Conservation (phyloP, 1,139 yeast species). For the Pneumocystis canis region DNA sequence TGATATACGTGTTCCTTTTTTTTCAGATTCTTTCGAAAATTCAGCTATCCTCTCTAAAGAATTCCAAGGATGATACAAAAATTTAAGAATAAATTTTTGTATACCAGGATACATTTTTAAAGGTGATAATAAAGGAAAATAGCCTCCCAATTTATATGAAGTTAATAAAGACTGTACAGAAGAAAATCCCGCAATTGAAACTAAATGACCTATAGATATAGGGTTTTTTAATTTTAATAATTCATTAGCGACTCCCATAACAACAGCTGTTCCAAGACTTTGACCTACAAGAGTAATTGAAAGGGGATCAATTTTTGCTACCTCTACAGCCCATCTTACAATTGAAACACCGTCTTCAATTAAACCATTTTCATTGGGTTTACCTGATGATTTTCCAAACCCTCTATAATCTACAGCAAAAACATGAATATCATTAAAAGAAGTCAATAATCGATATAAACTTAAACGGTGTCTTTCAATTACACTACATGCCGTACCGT, state of each 20-base stretch:
- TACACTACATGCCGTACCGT: conserved; percentile 11
- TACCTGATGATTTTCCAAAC: conserved; percentile 10
- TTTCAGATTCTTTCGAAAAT: neutral
- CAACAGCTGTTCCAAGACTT: conserved; percentile 12
- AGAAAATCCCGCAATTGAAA: conserved; percentile 11
- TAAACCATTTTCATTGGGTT: conserved; percentile 8
- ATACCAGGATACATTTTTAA: conserved; percentile 8
- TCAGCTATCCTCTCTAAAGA: neutral
- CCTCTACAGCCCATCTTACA: conserved; percentile 10
- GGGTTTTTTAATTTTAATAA: conserved; percentile 3
- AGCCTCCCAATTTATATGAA: conserved; percentile 10
- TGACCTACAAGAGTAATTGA: conserved; percentile 9
- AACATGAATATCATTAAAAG: conserved; percentile 10
- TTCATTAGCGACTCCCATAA: conserved; percentile 9
- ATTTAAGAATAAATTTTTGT: conserved; percentile 3
- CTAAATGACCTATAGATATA: conserved; percentile 4
- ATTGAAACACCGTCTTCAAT: conserved; percentile 10
- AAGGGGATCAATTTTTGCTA: conserved; percentile 3
- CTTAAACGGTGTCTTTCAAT: conserved; percentile 7
- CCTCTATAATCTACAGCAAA: conserved; percentile 12
- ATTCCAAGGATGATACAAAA: conserved; percentile 9
- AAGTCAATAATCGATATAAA: conserved; percentile 5
- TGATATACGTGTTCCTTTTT: neutral
- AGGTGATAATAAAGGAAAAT: conserved; percentile 8
- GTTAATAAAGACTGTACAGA: conserved; percentile 6